Percentiles rank a stretch among this genome's conserved stretches.
Evolutionary conservation across 106 monocot genomes (phyloP).

Genomic region (Dendrobium officinale): DNA sequence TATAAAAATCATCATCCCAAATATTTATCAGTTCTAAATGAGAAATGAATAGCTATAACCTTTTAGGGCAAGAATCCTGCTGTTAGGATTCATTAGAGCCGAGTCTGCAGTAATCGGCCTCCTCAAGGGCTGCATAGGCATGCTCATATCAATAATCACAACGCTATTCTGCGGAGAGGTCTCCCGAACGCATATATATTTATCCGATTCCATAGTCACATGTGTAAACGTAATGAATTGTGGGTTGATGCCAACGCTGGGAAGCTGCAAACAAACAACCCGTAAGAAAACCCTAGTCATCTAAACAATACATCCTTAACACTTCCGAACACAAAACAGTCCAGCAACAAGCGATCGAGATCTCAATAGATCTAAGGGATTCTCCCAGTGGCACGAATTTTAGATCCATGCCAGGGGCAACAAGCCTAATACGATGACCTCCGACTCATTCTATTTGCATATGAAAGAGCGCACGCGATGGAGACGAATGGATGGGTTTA

Average conservation of each 20-base stretch:
- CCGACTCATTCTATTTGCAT: too few species aligned
- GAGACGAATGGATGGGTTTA: neutral
- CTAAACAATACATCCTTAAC: too few species aligned
- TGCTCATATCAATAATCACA: conserved; percentile 82
- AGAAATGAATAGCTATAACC: conserved; percentile 23
- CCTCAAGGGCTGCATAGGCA: conserved; percentile 89
- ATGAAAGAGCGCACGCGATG: too few species aligned
- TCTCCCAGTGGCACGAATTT: too few species aligned
- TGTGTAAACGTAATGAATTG: conserved; percentile 98
- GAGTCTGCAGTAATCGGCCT: conserved; percentile 97
- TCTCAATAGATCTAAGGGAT: neutral
- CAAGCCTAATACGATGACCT: too few species aligned
- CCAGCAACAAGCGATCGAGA: neutral
- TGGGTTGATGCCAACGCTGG: conserved; percentile 75
- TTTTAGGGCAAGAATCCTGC: conserved; percentile 93
- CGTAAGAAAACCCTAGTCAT: too few species aligned
- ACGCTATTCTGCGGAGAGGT: conserved; percentile 96
- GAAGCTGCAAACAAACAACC: conserved; percentile 35
- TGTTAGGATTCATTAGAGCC: conserved; percentile 89
- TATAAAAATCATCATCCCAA: neutral
- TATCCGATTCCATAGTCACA: conserved; percentile 98
- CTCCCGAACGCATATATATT: conserved; percentile 96
- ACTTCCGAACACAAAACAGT: too few species aligned
- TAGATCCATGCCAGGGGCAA: too few species aligned
- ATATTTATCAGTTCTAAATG: neutral